These are phyloP conservation scores for Neurospora sp. DNA, from an alignment of 495 filamentous ascomycete genomes.

Conservation along the genomic window DNA sequence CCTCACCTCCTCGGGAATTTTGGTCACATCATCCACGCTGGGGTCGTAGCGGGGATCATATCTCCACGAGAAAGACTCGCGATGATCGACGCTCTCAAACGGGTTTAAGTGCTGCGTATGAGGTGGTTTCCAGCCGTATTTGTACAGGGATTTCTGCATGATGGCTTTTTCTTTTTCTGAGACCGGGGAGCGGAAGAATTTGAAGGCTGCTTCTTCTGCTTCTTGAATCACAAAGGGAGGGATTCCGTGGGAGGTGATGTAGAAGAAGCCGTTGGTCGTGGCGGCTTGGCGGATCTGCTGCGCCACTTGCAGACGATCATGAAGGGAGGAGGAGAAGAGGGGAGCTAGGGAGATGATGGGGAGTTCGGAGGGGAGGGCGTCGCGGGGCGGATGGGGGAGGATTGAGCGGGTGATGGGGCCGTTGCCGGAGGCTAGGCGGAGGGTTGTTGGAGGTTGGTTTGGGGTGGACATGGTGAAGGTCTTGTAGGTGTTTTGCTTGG, in stretches of 20 bases:
- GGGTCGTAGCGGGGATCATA: slow-evolving; percentile 40
- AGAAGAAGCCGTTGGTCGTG: slow-evolving; percentile 38
- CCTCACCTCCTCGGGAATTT: slow-evolving; percentile 26
- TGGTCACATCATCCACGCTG: slow-evolving; percentile 20
- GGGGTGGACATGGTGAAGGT: not conserved
- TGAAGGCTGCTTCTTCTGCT: slow-evolving; percentile 17
- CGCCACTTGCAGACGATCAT: slow-evolving; percentile 26
- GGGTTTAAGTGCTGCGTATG: slow-evolving; percentile 24
- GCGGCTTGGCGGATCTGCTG: slow-evolving; percentile 30
- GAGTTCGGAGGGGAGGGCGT: slow-evolving; percentile 38
- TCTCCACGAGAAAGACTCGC: slow-evolving; percentile 33
- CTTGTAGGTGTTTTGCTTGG: not conserved
- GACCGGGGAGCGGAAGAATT: slow-evolving; percentile 36
- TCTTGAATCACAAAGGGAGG: slow-evolving; percentile 24
- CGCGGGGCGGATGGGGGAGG: slow-evolving; percentile 25
- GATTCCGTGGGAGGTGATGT: slow-evolving; percentile 44
- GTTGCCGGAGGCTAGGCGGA: slow-evolving; percentile 30
- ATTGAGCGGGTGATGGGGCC: slow-evolving; percentile 29
- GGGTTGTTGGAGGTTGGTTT: slow-evolving; percentile 12
- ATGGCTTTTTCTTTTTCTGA: slow-evolving; percentile 30
- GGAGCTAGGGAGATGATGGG: slow-evolving; percentile 36
- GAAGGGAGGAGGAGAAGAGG: slow-evolving; percentile 22
- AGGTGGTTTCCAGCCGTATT: slow-evolving; percentile 15
- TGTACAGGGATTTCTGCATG: slow-evolving; percentile 19
- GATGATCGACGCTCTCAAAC: slow-evolving; percentile 24